Base-by-base conservation (phyloP, 2,329 filamentous ascomycete species). In the Trichoderma atroviride region DNA sequence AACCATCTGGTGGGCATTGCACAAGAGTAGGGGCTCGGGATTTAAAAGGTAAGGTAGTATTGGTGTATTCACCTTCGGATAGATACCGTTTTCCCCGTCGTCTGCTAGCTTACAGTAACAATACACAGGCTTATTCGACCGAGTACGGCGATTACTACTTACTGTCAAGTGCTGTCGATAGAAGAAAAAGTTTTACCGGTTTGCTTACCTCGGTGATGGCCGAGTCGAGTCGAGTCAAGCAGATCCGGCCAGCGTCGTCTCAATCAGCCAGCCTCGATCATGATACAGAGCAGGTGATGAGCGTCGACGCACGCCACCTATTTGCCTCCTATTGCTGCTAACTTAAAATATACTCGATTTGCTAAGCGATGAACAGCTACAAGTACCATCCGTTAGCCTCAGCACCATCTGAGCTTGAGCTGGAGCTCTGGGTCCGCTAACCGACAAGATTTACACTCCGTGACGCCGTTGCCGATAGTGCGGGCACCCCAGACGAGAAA, bases 1-100 rank as follows among this genome's bases (percentile, higher is more conserved):
- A 67, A 58, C 64, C 64, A 52, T 33, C n/a, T 52, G 55, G 55
- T 59, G 64, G 55, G n/a, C 64, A 59, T 67, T 58, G 63, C 63
- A 67, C 55, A 59, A 52, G 37, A 47, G 53, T 37, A 59, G 55
- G 22, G 40, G 59, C 64, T 67, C 40, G 64, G 64, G 29, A 19
- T 27, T 67, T 35, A 29, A 59, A 50, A 56, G 29, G 24, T 31
- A 67, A 67, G 64, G 64, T 57, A 52, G 64, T 14, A 52, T 59
- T 57, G 62, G 52, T 55, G 56, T 55, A 43, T 40, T 59, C 43
- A 24, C 56, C 43, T 31, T 61, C 57, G 65, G 65, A 53, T 61
- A 57, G 56, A 61, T 61, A 55, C 56, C 65, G 65, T 68, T 35
- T 16, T 68, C 56, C 40, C 47, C 57, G 57, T 68, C 11, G 57